Percentiles rank a stretch among this genome's conserved stretches.
These are phyloP conservation scores for Saturnispora ahearnii DNA, from an alignment of 805 yeast genomes.

Conservation along the genomic window DNA sequence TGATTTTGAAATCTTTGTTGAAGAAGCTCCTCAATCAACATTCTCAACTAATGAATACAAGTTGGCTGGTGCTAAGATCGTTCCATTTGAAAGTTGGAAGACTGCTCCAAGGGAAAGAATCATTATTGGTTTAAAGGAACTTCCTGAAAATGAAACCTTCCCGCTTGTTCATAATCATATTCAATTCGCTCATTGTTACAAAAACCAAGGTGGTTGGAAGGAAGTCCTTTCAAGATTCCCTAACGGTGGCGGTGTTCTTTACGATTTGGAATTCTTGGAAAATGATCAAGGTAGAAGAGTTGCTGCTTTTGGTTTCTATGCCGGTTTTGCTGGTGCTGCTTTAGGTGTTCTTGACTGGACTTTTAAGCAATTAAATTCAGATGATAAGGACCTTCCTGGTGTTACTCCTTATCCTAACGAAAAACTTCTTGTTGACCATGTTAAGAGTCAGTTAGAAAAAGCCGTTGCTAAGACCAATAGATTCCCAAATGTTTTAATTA, in stretches of 20 bases:
- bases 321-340: constrained; percentile 99
- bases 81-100: constrained; percentile 91
- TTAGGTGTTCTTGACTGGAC: constrained; percentile 93
- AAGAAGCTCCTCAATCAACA: constrained; percentile 76
- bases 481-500: constrained; percentile 73
- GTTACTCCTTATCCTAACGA: constrained; percentile 81
- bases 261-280: constrained; percentile 90
- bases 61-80: constrained; percentile 75
- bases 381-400: constrained; percentile 63
- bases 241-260: constrained; percentile 80
- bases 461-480: constrained; percentile 54
- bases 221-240: constrained; percentile 85
- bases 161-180: constrained; percentile 94
- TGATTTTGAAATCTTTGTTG: constrained; percentile 72
- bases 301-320: constrained; percentile 98
- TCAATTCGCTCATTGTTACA: constrained; percentile 98
- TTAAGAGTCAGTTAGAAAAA: constrained; percentile 45
- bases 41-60: constrained; percentile 71
- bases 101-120: constrained; percentile 84
- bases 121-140: constrained; percentile 88
- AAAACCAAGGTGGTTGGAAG: constrained; percentile 96
- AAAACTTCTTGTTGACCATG: constrained; percentile 59
- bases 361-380: constrained; percentile 68
- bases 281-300: constrained; percentile 96
- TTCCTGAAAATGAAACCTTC: constrained; percentile 81